Percentiles rank a stretch among this genome's conserved stretches.
phyloP scores from a whole-genome alignment of 2,329 filamentous ascomycete species.

The Clarireedia monteithiana region DNA sequence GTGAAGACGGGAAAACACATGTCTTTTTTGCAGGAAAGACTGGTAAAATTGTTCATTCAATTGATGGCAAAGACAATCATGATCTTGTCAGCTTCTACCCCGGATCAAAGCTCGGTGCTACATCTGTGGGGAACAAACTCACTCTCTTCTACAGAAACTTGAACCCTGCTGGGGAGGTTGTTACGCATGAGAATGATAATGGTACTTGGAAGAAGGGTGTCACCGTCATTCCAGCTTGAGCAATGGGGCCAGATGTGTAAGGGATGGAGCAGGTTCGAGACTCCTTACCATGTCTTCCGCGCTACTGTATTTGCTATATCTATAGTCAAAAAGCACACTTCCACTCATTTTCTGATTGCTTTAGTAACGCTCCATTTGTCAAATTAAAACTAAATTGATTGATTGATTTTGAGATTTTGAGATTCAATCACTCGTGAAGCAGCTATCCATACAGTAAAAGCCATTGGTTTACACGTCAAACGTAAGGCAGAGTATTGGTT shows the following conservation, averaged over 20 bases:
- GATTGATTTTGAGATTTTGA: too few relatives aligned
- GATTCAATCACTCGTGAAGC: too few relatives aligned
- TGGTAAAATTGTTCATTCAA: neutral
- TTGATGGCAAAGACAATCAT: neutral
- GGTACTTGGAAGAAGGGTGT: neutral
- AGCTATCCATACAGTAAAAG: too few relatives aligned
- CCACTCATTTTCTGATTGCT: too few relatives aligned
- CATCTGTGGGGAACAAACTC: slow-evolving; percentile 1
- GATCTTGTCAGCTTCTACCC: neutral
- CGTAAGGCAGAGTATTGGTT: too few relatives aligned
- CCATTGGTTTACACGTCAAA: too few relatives aligned
- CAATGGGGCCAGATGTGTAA: neutral
- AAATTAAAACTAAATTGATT: too few relatives aligned
- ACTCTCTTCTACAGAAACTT: slow-evolving; percentile 7
- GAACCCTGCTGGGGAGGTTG: slow-evolving; percentile 2
- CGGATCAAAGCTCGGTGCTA: slow-evolving; percentile 4
- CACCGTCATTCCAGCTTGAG: neutral
- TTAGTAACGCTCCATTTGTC: too few relatives aligned
- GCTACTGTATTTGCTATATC: neutral
- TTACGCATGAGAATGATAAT: neutral
- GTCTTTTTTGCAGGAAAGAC: neutral
- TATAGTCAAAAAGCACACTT: too few relatives aligned
- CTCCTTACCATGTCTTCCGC: too few relatives aligned
- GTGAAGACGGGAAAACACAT: neutral
- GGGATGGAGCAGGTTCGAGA: neutral